Evolutionary conservation across 2,329 filamentous ascomycete species (phyloP), one percentile per base, ranked within the genome.

Genomic region (Xylariales sp.): DNA sequence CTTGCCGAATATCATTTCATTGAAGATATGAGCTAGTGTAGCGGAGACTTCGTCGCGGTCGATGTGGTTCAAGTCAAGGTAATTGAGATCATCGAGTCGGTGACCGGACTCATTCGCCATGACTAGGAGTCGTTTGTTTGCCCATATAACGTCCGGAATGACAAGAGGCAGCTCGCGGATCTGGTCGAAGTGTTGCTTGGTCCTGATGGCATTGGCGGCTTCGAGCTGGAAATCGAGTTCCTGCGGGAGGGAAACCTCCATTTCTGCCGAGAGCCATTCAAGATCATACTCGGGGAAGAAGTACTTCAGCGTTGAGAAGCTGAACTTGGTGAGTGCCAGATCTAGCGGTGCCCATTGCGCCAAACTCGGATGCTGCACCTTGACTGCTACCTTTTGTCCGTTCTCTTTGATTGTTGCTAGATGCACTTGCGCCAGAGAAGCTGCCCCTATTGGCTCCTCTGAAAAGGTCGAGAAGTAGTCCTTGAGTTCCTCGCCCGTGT

Each of bases 241-340:
- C 59, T 91, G 83, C 0, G 93, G 93, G 5, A 98, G 68, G 3
- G 89, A 96, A 15, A 81, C 67, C 46, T 96, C 88, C 85, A 98
- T 94, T 64, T 98, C 93, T 6, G 83, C 81, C 1, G 88, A 90
- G 8, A 98, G 71, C 93, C 93, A 98, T 57, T 95, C 90, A 20
- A 98, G 74, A 61, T 98, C 93, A 62, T 98, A 98, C 54, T 97
- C 90, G 3, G 94, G 94, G 58, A 98, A 98, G 71, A 91, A 96
- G 44, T 79, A 78, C 64, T 95, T 95, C 46, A 98, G 69, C 0
- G 84, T 93, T 9, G 83, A 81, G 63, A 98, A 98, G 0, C 90
- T 94, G 55, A 93, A 94, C 27, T 78, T 72, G 4, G 93, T 98
- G 46, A 98, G 71, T 3, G 83, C 80, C 50, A 97, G 74, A 61